Percentiles rank a stretch among this genome's conserved stretches.
These are phyloP conservation scores for Saposhnikovia divaricata DNA, from an alignment of 129 eudicot species.

Conservation along the genomic window DNA sequence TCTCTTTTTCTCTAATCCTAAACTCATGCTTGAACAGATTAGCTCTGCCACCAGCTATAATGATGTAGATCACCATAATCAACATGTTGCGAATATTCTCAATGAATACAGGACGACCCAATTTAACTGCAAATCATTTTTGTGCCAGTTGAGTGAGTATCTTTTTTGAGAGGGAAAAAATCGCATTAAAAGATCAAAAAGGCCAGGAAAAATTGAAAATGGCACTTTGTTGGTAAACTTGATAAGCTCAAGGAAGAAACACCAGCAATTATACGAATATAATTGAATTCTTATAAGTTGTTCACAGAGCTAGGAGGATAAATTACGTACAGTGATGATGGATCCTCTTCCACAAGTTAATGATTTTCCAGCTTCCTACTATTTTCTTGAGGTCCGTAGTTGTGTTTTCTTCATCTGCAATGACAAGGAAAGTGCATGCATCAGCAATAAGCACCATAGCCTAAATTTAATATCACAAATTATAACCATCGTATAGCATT, in stretches of 20 bases:
- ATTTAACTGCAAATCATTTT: background rate
- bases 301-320: background rate
- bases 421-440: background rate
- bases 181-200: background rate
- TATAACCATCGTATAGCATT: background rate
- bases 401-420: background rate
- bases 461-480: background rate
- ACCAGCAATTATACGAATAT: too few species aligned
- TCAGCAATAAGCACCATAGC: background rate
- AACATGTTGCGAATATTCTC: background rate
- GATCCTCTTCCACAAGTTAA: background rate
- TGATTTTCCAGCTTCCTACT: background rate
- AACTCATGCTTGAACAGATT: background rate
- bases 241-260: too few species aligned
- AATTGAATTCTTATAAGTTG: too few species aligned
- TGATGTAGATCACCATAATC: background rate
- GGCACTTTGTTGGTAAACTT: background rate
- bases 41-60: background rate
- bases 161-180: background rate
- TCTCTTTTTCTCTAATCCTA: background rate
- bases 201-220: background rate
- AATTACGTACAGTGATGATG: background rate
- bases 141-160: background rate
- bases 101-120: background rate
- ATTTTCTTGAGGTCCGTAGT: background rate